Evolutionary conservation across 345 rosid genomes (phyloP), one percentile per base, ranked within the genome.

Genomic region (Hypericum perforatum): DNA sequence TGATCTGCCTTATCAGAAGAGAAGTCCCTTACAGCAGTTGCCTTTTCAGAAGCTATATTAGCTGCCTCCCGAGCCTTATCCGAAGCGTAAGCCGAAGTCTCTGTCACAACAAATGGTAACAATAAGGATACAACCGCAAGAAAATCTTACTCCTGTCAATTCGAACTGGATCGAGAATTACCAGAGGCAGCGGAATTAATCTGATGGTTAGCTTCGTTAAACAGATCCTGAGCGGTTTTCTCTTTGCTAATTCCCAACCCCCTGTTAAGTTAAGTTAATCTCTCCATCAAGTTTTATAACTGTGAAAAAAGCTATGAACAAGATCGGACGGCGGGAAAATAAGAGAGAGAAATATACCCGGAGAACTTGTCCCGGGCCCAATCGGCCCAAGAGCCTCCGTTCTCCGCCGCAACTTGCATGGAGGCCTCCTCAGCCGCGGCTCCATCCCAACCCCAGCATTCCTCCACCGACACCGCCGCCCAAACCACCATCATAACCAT

Each of bases 311-410:
- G n/a, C n/a, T n/a, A n/a, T n/a, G 4, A 22, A 22, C 32, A 22
- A 22, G 32, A 22, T 22, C 36, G 43, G 10, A 40, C 5, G 6
- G 13, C 8, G 12, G 41, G 6, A 44, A 7, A n/a, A 16, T 8
- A 41, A 41, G n/a, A 15, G 15, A 48, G 8, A 16, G 6, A 37
- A 37, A 39, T 22, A 22, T 22, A 75, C 81, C 56, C 63, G 0
- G 69, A 36, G 39, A 65, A 1, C 44, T 67, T 71, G 38, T 57
- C 64, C 22, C 47, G 59, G 37, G 61, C 71, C 78, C 71, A 75
- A 56, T 52, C 67, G 42, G 63, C 16, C 75, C 75, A 63, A n/a
- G 76, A 60, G 32, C 56, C 13, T n/a, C 55, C 41, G n/a, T 62
- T 65, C 11, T 63, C 75, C 53, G 58, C 54, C 7, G 59, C 66